Conservation (phyloP, 768 basidiomycete species). For the Boletus bicolor region DNA sequence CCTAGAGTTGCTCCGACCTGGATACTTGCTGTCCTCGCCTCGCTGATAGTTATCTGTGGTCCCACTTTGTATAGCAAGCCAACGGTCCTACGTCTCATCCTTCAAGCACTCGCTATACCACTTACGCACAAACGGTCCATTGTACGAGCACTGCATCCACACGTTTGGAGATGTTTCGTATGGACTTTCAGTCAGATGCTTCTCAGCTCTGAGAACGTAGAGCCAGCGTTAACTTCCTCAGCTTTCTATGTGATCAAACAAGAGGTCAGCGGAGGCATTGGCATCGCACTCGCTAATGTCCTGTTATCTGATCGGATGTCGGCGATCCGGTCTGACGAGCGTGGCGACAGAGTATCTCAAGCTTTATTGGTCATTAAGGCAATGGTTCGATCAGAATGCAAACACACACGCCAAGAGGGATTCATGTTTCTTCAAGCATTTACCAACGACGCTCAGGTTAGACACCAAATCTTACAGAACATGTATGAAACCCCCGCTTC, state of each 20-base stretch:
- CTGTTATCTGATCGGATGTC: slow-evolving; percentile 31
- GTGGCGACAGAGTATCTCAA: slow-evolving; percentile 28
- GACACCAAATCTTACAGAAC: not conserved
- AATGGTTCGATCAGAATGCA: slow-evolving; percentile 33
- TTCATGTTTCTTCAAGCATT: slow-evolving; percentile 37
- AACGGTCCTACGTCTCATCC: slow-evolving; percentile 36
- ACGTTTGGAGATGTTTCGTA: slow-evolving; percentile 52
- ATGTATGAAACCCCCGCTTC: slow-evolving; percentile 28
- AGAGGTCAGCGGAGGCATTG: slow-evolving; percentile 45
- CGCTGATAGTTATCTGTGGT: slow-evolving; percentile 47
- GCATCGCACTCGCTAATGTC: slow-evolving; percentile 37
- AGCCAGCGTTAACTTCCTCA: slow-evolving; percentile 30
- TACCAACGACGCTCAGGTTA: slow-evolving; percentile 21
- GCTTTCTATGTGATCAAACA: slow-evolving; percentile 46
- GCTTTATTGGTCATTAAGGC: slow-evolving; percentile 37
- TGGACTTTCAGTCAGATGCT: slow-evolving; percentile 53
- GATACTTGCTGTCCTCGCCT: slow-evolving; percentile 44
- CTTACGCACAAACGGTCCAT: slow-evolving; percentile 33
- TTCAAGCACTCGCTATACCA: slow-evolving; percentile 34
- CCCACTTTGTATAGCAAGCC: slow-evolving; percentile 41
- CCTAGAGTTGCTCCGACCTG: slow-evolving; percentile 37
- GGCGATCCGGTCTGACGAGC: slow-evolving; percentile 4
- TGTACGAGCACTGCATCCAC: slow-evolving; percentile 39
- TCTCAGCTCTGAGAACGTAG: slow-evolving; percentile 10
- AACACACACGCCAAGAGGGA: slow-evolving; percentile 32